Percentiles rank a stretch among this genome's conserved stretches.
Evolutionary conservation across 2,329 filamentous ascomycete species (phyloP).

Genomic region (Botrytis squamosa): DNA sequence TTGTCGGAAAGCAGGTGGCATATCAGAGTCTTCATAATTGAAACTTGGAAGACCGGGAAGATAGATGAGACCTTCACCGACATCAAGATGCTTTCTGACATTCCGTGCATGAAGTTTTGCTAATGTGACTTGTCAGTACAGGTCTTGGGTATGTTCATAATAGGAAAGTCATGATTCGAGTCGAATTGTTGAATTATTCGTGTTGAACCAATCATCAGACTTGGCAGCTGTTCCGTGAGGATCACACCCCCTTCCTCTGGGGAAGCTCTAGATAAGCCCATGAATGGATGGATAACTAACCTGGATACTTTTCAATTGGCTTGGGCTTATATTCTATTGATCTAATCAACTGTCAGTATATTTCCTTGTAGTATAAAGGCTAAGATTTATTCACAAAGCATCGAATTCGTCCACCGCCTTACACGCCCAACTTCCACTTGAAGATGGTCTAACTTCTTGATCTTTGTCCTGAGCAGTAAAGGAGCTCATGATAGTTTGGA

Average conservation of each 20-base stretch:
- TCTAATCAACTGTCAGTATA: slow-evolving; percentile 2
- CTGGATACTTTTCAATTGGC: slow-evolving; percentile 30
- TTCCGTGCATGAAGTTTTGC: slow-evolving; percentile 51
- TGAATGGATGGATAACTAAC: slow-evolving; percentile 21
- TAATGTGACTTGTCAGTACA: slow-evolving; percentile 29
- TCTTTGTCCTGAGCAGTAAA: background rate
- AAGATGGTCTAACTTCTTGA: background rate
- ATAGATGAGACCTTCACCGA: slow-evolving; percentile 53
- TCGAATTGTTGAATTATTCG: background rate
- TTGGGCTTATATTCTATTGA: slow-evolving; percentile 24
- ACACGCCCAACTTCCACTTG: slow-evolving; percentile 11
- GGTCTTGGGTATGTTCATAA: background rate
- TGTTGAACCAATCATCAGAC: background rate
- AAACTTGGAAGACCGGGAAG: slow-evolving; percentile 51
- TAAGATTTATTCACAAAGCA: slow-evolving; percentile 23
- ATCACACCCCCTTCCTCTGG: background rate
- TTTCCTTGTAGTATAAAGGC: background rate
- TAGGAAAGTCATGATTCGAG: background rate
- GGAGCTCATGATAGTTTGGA: background rate
- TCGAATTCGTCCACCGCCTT: slow-evolving; percentile 29
- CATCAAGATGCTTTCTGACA: slow-evolving; percentile 45
- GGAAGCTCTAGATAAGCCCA: background rate
- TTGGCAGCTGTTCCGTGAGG: background rate
- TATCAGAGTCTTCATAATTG: slow-evolving; percentile 58
- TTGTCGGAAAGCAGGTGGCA: slow-evolving; percentile 56